phyloP scores from a whole-genome alignment of 1,284 basidiomycete species.

The Sphagnurus paluster region DNA sequence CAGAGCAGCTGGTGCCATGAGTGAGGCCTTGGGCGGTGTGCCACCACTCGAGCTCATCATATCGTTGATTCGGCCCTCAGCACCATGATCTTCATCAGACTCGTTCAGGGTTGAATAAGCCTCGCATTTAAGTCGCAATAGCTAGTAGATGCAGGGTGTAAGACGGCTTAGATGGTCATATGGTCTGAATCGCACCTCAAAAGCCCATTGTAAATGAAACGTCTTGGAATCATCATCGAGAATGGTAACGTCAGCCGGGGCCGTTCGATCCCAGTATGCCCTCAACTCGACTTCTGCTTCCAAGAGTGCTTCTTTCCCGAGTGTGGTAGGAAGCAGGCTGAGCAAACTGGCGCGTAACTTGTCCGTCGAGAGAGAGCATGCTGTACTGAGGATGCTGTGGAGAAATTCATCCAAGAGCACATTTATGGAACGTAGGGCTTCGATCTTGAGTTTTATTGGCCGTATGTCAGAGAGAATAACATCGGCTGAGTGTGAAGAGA shows the following conservation, averaged over 20 bases:
- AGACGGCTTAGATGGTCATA: neutral
- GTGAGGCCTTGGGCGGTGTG: slow-evolving; percentile 49
- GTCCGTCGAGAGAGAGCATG: slow-evolving; percentile 74
- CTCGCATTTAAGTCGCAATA: slow-evolving; percentile 80
- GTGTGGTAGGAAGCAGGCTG: slow-evolving; percentile 70
- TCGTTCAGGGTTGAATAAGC: slow-evolving; percentile 85
- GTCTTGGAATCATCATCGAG: slow-evolving; percentile 47
- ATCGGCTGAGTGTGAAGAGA: slow-evolving; percentile 81
- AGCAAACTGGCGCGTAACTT: slow-evolving; percentile 75
- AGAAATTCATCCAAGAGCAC: slow-evolving; percentile 88
- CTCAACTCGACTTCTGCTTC: slow-evolving; percentile 91
- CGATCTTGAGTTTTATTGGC: slow-evolving; percentile 78
- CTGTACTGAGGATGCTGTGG: slow-evolving; percentile 65
- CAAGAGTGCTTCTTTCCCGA: slow-evolving; percentile 87
- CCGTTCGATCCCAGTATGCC: slow-evolving; percentile 79
- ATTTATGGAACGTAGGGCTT: slow-evolving; percentile 80
- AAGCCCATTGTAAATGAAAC: slow-evolving; percentile 72
- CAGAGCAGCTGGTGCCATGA: slow-evolving; percentile 82
- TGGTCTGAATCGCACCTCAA: slow-evolving; percentile 55
- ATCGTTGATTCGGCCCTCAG: slow-evolving; percentile 61
- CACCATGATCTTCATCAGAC: slow-evolving; percentile 69
- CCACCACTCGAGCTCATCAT: slow-evolving; percentile 49
- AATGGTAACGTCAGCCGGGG: slow-evolving; percentile 34
- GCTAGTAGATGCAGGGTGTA: slow-evolving; percentile 35
- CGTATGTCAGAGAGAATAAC: slow-evolving; percentile 88